Evolutionary conservation across 345 rosid species (phyloP), one percentile per base, ranked within the genome.

Genomic region (Salix viminalis): DNA sequence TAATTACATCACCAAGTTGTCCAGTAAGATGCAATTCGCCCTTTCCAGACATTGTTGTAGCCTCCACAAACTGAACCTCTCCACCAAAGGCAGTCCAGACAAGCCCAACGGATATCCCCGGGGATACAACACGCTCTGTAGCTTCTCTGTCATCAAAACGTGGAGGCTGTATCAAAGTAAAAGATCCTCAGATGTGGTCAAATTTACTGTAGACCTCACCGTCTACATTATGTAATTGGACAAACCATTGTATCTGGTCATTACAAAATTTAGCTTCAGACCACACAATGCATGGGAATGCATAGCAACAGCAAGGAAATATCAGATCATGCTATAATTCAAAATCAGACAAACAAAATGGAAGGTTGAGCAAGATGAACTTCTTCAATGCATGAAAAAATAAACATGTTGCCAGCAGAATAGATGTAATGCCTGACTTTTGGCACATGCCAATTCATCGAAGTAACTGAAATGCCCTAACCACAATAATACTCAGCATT

Each of bases 21-120:
- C 99, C 99, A 4, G 99, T 96, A 74, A 96, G 92, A 87, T 91
- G 99, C 76, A 96, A 80, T 77, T 91, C 99, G 23, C 99, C 99
- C 86, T 87, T 93, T 52, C 99, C 99, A 16, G 50, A 89, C 97
- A 91, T 96, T 67, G 93, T 81, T 54, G 96, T 86, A 77, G 96
- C 99, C 87, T 96, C 99, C 75, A 96, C 94, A 79, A 91, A 96
- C 83, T 96, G 99, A 56, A 93, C 99, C 87, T 96, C 99, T 73
- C 99, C 99, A 70, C 99, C 99, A 84, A 96, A 89, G 77, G 89
- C 79, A 81, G 99, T 96, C 99, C 99, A 96, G 42, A 96, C 99
- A 70, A 96, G 97, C 76, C 99, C 99, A 71, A 96, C 97, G 4
- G 97, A 91, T 75, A 89, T 88, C 46, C 99, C 99, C 36, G 99